Percentiles rank a stretch among this genome's conserved stretches.
Evolutionary conservation across 257 asterid species (phyloP).

Genomic region (Solanum piurae): DNA sequence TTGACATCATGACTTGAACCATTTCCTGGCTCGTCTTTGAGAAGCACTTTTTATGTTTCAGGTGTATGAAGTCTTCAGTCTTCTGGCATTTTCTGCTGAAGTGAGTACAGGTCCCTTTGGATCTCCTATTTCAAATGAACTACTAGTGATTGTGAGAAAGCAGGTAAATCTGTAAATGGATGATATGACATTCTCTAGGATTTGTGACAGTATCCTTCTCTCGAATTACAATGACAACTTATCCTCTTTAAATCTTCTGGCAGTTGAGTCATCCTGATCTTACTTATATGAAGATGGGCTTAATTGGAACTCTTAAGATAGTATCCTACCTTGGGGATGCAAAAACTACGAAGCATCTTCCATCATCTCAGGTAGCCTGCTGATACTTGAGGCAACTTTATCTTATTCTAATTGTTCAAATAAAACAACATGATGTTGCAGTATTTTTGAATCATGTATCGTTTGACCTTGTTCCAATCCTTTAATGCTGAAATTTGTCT

Average conservation of each 20-base stretch:
- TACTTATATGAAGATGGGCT: constrained; percentile 80
- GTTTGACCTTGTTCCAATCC: background rate
- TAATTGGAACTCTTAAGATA: constrained; percentile 71
- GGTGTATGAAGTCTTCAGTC: constrained; percentile 77
- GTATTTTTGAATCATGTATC: background rate
- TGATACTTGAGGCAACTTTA: background rate
- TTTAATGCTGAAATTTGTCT: background rate
- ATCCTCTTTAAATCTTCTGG: constrained; percentile 11
- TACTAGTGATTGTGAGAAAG: constrained; percentile 70
- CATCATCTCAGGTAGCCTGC: constrained; percentile 45
- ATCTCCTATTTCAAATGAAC: constrained; percentile 71
- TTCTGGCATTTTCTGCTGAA: constrained; percentile 55
- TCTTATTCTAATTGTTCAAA: background rate
- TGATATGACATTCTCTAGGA: background rate
- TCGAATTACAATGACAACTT: constrained; percentile 2
- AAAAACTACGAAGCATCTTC: constrained; percentile 29
- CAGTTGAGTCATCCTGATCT: constrained; percentile 72
- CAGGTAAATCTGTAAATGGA: constrained; percentile 32
- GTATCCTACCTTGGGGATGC: constrained; percentile 62
- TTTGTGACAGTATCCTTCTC: background rate
- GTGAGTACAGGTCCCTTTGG: constrained; percentile 48
- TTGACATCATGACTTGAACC: background rate
- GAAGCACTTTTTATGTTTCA: constrained; percentile 22
- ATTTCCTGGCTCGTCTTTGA: constrained; percentile 3
- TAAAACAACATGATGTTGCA: background rate